Base-by-base conservation (phyloP, 108 stramenopile genomes). In the Cylindrotheca fusiformis region DNA sequence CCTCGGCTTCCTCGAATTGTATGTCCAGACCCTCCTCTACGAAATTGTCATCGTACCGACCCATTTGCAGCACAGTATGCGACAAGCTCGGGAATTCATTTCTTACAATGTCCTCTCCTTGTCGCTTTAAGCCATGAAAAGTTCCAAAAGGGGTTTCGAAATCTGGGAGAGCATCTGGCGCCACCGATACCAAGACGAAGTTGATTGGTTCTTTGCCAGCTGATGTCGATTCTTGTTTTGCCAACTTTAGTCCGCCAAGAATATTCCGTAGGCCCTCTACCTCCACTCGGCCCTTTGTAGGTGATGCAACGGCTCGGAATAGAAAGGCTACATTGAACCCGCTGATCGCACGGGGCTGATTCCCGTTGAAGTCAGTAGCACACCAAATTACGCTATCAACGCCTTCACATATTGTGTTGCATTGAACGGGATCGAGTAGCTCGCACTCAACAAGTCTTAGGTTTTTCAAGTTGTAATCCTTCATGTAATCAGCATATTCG, bases 81-180 rank as follows among this genome's bases (percentile, higher is more conserved):
- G 75, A 63, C 21, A 85, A 23, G 30, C 63, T 64, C 3, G 63
- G 71, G 30, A 72, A 72, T n/a, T 72, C 71, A 18, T 33, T 58
- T 0, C 52, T 68, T 5, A 71, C 31, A 44, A 67, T 67, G 19
- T 82, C 60, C 61, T 90, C 91, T 10, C 84, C 86, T 50, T 82
- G 71, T 52, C 88, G 72, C 52, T 93, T 93, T 47, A 88, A 60
- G 3, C 79, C 88, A 51, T 80, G 67, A 55, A 90, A 93, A 41
- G 84, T 76, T 4, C 88, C 88, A 67, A 85, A 87, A 0, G 91
- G 88, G 8, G 91, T 93, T 58, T 89, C 88, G 60, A 88, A 93
- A 52, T 87, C 78, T 1, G 64, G 69, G 32, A 82, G 79, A 14
- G 85, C 80, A 44, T 84, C 81, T 0, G 86, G 86, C 4, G 79